These are phyloP conservation scores for Chamaecrista fasciculata DNA, from an alignment of 306 rosid genomes.

Conservation along the genomic window DNA sequence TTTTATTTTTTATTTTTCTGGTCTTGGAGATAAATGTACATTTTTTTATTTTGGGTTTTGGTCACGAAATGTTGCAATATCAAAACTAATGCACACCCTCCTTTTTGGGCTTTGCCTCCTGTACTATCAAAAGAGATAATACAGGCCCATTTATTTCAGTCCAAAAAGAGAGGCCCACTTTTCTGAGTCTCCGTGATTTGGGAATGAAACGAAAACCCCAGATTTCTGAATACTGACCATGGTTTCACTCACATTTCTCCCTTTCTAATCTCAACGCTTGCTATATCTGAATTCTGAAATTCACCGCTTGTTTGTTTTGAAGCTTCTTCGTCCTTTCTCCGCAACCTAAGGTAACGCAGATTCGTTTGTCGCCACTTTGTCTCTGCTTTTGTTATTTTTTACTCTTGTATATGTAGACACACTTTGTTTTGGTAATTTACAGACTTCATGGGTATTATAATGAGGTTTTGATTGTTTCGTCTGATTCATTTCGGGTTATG, in stretches of 20 bases:
- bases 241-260: neutral
- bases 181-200: neutral
- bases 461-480: neutral
- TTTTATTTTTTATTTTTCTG: no score
- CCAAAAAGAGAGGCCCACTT: no score
- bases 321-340: neutral
- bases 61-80: no score
- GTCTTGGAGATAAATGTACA: no score
- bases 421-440: neutral
- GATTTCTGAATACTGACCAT: neutral
- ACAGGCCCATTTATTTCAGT: no score
- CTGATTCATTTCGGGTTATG: neutral
- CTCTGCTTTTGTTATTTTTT: neutral
- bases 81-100: no score
- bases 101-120: no score
- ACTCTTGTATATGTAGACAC: neutral
- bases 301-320: neutral
- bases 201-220: neutral
- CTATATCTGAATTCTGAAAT: neutral
- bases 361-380: neutral
- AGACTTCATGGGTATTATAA: neutral
- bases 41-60: no score
- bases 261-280: neutral
- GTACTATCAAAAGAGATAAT: neutral
- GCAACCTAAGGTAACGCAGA: neutral